Evolutionary conservation across 805 yeast genomes (phyloP), one percentile per base, ranked within the genome.

Genomic region (Kuraishia cidri): DNA sequence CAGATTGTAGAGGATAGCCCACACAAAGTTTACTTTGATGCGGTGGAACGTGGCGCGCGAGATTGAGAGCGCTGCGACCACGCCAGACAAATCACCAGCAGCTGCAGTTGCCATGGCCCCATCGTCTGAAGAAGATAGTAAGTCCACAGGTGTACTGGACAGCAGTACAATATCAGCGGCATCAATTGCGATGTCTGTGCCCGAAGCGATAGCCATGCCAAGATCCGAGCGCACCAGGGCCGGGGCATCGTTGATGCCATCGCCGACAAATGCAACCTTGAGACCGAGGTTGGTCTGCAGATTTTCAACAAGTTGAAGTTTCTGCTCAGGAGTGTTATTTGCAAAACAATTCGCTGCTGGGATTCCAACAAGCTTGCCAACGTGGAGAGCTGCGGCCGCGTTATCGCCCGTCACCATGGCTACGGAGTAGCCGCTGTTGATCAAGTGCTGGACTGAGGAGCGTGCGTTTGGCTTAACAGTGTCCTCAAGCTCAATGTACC

Each of bases 241-340:
- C 0, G 98, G 97, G 0, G 97, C 94, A 52, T 92, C 99, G 54
- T 92, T 92, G 43, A 92, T 84, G 38, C 99, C 99, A 58, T 92
- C 99, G 24, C 99, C 99, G 15, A 92, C 79, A 65, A 94, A 87
- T 5, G 88, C 90, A 26, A 92, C 79, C 12, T 64, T 60, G 8
- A 58, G 45, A 2, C 62, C 63, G 10, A 29, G 24, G 16, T 32
- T 37, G 11, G 46, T 53, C 46, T 79, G 83, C 35, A 85, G 58
- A 31, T 66, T 63, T 26, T 59, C 57, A 15, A 92, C 75, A 22
- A 85, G 65, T 20, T 68, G 68, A 35, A 84, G 77, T 56, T 92
- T 92, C 34, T 79, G 81, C 11, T 68, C 60, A 0, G 97, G 97
- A 1, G 80, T 62, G 2, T 85, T 75, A 38, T 78, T 85, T 30